Base-by-base conservation (phyloP, 1,284 basidiomycete genomes). In the Microbotryum intermedium region DNA sequence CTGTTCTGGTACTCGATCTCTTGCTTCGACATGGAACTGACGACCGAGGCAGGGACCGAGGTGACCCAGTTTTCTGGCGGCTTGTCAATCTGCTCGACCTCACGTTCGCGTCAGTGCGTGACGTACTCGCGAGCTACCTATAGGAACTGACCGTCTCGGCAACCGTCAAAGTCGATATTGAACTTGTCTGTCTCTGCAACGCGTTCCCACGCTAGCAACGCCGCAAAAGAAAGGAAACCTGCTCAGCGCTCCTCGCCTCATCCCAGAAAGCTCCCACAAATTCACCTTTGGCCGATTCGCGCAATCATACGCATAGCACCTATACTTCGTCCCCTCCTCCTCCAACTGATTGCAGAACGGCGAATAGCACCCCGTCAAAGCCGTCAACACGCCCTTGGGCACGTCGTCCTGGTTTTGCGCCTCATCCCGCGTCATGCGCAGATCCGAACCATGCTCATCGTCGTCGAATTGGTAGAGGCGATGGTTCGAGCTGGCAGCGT, bases 1-100 rank as follows among this genome's bases (percentile, higher is more conserved):
- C 94, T 84, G 47, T 87, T 84, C 74, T 97, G 94, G 11, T 92
- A 83, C 64, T 84, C 84, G 53, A 90, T 81, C 74, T 97, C 90
- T 66, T 81, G 83, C 57, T 84, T 81, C 0, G 86, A 82, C 13
- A 97, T 77, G 20, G 82, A 81, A 1, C 77, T 77, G 28, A 93
- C 77, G 16, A 94, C 74, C 53, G 85, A 77, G 21, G 77, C 76
- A 53, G 88, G 81, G 3, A 93, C 84, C 3, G 83, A 82, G 54
- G 83, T 80, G 4, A 82, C 78, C 91, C 92, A 95, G 23, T 87
- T 86, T 76, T 82, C 82, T 78, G 60, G 34, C 34, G 34, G 34
- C 16, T 39, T 39, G 18, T 84, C 82, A 25, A 92, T 76, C 73
- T 50, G 48, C 5, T 20, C 11, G 11, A 39, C 18, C 13, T 39